Base-by-base conservation (phyloP, 495 filamentous ascomycete species). In the Pyrenula aspistea region DNA sequence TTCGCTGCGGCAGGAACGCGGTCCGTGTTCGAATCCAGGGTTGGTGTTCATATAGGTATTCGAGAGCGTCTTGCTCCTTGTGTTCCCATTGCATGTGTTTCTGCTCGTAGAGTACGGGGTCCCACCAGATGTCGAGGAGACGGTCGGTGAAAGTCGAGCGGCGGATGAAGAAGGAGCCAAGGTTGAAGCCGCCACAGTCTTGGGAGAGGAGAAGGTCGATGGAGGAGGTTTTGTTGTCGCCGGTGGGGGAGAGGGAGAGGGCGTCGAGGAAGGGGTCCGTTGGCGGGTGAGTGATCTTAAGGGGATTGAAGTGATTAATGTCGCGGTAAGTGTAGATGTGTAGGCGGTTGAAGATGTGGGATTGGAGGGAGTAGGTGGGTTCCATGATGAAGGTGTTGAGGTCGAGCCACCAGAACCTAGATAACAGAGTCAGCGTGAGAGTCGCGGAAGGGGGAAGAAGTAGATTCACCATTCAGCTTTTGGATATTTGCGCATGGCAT, bases 71-170 rank as follows among this genome's bases (percentile, higher is more conserved):
- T 67, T 99, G 93, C 64, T 99, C 93, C 64, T 96, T 97, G 73
- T 97, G 94, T 64, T 93, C 90, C 93, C 93, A 99, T 58, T 96
- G 80, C 92, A 96, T 97, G 65, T 99, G 93, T 69, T 89, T 92
- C 72, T 97, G 94, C 71, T 99, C 93, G 70, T 99, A 99, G 56
- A 87, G 83, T 42, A 96, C 90, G 0, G 93, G 93, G 63, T 99
- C 93, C 94, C 94, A 99, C 93, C 92, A 99, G 56, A 95, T 81
- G 67, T 99, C 93, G 23, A 99, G 79, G 4, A 99, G 65, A 19
- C 91, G 87, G 63, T 97, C 93, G 0, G 89, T 88, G 91, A 92
- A 99, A 12, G 82, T 71, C 59, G 85, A 85, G 12, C 94, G 82
- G 22, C 82, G 79, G 25, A 96, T 72, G 68, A 99, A 91, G 80